Base-by-base conservation (phyloP, 2,329 filamentous ascomycete species). In the Penicillium rolfsii region DNA sequence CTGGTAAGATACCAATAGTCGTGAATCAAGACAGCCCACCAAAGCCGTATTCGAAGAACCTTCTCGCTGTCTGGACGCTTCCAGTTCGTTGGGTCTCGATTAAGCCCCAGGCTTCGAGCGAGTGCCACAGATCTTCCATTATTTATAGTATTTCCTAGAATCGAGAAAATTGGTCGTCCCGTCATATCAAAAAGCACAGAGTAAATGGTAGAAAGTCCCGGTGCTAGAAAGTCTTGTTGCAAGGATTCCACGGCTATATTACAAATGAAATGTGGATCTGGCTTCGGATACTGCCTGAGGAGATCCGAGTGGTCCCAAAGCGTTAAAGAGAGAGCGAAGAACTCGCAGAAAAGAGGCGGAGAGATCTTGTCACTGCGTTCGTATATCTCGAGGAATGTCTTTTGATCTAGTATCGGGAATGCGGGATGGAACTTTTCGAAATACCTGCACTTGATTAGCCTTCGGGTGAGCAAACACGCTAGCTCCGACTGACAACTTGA, bases 171-270 rank as follows among this genome's bases (percentile, higher is more conserved):
- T 11, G 50, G 50, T n/a, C 50, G 35, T 6, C 50, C 50, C 5
- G 50, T 53, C 50, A 53, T 53, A 40, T 53, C 50, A 19, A 53
- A 53, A 38, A 53, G 50, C 28, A 53, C 50, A 14, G 50, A 53
- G 5, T 53, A 53, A 6, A 53, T 53, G n/a, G 50, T 53, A 2
- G 50, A 53, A 26, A 53, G 50, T 1, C 50, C 50, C 4, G 50
- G 50, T 26, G 50, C 50, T 26, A 53, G 33, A 16, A 53, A 53
- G 22, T 53, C 50, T 28, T 53, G 50, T 28, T 53, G 50, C 35
- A 53, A 40, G 28, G 33, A 33, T 24, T 53, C 50, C 14, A 53
- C 35, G 4, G 50, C 50, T n/a, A 53, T 16, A 38, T 53, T 53
- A 35, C 50, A 40, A 28, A 53, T 24, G 6, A 53, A 53, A 24